phyloP scores from a whole-genome alignment of 768 basidiomycete species.

The Phylloporus sp. region DNA sequence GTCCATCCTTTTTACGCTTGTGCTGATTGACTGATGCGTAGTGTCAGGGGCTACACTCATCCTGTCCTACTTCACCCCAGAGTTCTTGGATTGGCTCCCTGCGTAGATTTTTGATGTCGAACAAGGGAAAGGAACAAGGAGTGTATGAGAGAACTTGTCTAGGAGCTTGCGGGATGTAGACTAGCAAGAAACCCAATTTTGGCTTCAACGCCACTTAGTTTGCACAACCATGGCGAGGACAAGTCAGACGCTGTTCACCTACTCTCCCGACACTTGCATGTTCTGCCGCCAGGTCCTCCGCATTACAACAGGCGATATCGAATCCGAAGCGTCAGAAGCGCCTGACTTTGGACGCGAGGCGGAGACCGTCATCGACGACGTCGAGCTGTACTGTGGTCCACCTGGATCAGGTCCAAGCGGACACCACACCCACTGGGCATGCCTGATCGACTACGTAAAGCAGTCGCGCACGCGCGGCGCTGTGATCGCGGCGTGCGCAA shows the following conservation, averaged over 20 bases:
- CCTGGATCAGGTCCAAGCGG: conserved; percentile 19
- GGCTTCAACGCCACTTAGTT: not conserved
- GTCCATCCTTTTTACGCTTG: not conserved
- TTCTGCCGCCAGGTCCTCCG: conserved; percentile 16
- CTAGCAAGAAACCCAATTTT: no score
- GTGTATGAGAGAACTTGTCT: not conserved
- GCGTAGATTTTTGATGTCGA: conserved; percentile 10
- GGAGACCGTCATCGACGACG: conserved; percentile 19
- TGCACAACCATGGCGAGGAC: conserved; percentile 3
- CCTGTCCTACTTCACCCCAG: conserved; percentile 93
- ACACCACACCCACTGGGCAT: conserved; percentile 27
- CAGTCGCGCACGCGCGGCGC: not conserved
- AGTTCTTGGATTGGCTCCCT: conserved; percentile 86
- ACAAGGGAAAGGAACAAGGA: not conserved
- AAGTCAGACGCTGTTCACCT: conserved; percentile 5
- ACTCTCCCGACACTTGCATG: conserved; percentile 25
- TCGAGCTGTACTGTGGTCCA: conserved; percentile 22
- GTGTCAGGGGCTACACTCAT: conserved; percentile 82
- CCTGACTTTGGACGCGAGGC: not conserved
- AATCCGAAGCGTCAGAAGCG: conserved; percentile 4
- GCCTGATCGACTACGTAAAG: conserved; percentile 22
- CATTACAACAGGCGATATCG: conserved; percentile 7
- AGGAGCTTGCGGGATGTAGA: no score
- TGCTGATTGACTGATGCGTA: conserved; percentile 6
- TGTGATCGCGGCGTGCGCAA: conserved; percentile 5